Conservation (phyloP, 371 early-diverging fungal genomes). For the Mucor indicus region DNA sequence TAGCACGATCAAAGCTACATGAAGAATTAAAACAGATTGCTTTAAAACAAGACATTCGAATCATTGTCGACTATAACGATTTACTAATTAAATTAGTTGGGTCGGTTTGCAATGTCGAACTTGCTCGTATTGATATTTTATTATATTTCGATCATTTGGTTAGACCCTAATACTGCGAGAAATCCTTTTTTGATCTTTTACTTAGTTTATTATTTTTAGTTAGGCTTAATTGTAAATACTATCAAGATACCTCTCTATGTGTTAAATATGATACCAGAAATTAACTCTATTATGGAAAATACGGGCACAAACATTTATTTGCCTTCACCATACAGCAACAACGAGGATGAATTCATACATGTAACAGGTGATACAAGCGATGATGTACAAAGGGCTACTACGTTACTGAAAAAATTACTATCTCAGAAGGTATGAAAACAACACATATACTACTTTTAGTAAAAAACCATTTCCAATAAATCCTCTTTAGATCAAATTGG, state of each 20-base stretch:
- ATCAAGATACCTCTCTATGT: constrained; percentile 10
- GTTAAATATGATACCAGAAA: constrained; percentile 10
- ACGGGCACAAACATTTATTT: constrained; percentile 64
- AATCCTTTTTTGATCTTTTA: too few relatives aligned
- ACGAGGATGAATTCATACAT: too few relatives aligned
- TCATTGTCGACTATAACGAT: constrained; percentile 15
- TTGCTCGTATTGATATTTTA: constrained; percentile 14
- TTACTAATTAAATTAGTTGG: constrained; percentile 9
- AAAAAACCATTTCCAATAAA: background rate
- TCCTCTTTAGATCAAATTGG: constrained; percentile 18
- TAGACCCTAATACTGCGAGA: background rate
- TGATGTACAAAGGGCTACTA: constrained; percentile 13
- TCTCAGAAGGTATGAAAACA: constrained; percentile 15
- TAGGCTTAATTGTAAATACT: constrained; percentile 6
- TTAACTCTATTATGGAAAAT: constrained; percentile 64
- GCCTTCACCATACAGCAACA: constrained; percentile 37
- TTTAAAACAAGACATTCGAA: constrained; percentile 7
- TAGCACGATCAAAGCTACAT: constrained; percentile 14
- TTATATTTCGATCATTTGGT: constrained; percentile 15
- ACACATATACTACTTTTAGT: background rate
- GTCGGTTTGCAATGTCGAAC: constrained; percentile 9
- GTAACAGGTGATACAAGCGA: constrained; percentile 16
- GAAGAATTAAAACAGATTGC: constrained; percentile 12
- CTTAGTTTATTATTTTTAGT: too few relatives aligned
- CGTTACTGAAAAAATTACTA: constrained; percentile 11